Conservation (phyloP, 2,329 filamentous ascomycete genomes). For the Nigrospora oryzae region DNA sequence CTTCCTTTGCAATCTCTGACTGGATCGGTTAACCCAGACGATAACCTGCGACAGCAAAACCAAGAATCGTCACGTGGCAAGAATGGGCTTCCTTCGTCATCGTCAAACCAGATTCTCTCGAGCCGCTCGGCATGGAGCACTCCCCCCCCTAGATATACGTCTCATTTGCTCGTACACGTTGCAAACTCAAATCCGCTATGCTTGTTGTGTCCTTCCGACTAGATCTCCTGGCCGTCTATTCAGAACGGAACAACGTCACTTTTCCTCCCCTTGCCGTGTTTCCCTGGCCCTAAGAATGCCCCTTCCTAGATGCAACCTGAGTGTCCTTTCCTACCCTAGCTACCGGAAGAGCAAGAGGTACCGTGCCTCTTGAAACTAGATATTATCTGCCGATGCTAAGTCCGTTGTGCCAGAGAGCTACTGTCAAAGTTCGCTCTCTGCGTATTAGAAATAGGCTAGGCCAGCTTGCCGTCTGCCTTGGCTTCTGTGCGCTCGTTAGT, state of each 20-base stretch:
- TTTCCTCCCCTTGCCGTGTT: conserved; percentile 10
- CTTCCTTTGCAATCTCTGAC: too few species aligned
- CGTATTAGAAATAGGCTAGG: conserved; percentile 22
- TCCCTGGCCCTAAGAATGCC: conserved; percentile 1
- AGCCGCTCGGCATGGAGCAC: too few species aligned
- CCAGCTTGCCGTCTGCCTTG: conserved; percentile 64
- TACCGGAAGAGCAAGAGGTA: background rate
- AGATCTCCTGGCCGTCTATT: background rate
- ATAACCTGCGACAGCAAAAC: too few species aligned
- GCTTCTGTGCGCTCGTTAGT: conserved; percentile 46
- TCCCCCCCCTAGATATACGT: too few species aligned
- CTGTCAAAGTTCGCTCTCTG: conserved; percentile 4
- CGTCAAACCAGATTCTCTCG: too few species aligned
- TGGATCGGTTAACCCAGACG: too few species aligned
- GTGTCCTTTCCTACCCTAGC: conserved; percentile 2
- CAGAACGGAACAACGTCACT: background rate
- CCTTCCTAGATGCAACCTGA: conserved; percentile 4
- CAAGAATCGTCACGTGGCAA: too few species aligned
- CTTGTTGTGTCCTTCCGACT: background rate
- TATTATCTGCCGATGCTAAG: conserved; percentile 3
- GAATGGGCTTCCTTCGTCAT: too few species aligned
- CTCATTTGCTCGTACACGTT: background rate
- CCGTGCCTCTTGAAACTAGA: conserved; percentile 1
- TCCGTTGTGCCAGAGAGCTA: conserved; percentile 1
- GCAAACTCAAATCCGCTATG: conserved; percentile 1